These are phyloP conservation scores for Yarrowia divulgata DNA, from an alignment of 805 yeast genomes.

Conservation along the genomic window DNA sequence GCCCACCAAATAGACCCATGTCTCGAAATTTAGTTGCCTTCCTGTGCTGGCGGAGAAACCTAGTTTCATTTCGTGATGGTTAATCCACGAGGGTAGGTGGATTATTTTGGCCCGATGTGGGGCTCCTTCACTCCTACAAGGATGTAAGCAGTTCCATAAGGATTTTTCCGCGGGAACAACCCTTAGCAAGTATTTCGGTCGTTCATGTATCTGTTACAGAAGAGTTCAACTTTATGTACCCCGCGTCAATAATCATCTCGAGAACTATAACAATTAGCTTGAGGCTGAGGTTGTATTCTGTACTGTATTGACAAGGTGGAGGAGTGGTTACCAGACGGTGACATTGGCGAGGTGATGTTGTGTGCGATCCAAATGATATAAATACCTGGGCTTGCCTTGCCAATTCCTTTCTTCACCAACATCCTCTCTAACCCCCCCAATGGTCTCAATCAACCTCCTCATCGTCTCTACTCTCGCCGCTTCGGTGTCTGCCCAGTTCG, in stretches of 20 bases:
- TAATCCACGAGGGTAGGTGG: no score
- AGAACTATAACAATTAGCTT: not conserved
- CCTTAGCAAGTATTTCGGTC: no score
- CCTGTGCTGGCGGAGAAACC: not conserved
- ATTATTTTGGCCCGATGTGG: no score
- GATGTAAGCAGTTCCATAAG: no score
- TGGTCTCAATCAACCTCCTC: constrained; percentile 48
- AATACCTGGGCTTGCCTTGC: not conserved
- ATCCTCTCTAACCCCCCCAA: constrained; percentile 18
- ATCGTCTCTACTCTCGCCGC: constrained; percentile 40
- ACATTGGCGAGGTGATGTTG: no score
- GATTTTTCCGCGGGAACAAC: no score
- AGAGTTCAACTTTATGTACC: not conserved
- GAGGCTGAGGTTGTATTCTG: no score
- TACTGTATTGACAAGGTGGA: not conserved
- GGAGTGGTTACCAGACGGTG: not conserved
- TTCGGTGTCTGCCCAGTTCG: constrained; percentile 33
- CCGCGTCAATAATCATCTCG: not conserved
- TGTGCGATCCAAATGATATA: not conserved
- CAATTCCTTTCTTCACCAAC: not conserved
- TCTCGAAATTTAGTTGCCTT: not conserved
- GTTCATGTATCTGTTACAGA: no score
- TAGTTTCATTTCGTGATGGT: no score
- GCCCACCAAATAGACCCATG: constrained; percentile 6
- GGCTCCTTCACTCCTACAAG: no score